Evolutionary conservation across 352 stramenopile species (phyloP).

Genomic region (Globisporangium lucens): DNA sequence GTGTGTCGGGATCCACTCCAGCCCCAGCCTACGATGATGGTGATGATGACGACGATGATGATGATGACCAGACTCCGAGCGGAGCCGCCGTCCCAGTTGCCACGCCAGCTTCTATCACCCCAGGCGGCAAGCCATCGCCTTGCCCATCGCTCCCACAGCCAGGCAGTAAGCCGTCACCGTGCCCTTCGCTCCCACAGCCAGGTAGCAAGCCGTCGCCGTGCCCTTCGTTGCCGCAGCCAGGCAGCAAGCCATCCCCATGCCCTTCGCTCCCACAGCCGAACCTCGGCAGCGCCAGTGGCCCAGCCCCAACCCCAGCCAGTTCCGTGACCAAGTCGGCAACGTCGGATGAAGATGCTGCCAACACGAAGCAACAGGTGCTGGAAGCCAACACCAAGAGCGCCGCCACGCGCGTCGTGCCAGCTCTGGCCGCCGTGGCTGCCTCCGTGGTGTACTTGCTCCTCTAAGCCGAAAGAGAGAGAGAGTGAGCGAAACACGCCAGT

Average conservation of each 20-base stretch:
- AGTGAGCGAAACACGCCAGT: neutral
- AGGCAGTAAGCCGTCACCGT: conserved; percentile 15
- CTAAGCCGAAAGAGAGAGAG: conserved; percentile 17
- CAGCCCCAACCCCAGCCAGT: conserved; percentile 14
- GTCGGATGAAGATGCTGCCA: conserved; percentile 10
- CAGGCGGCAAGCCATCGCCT: conserved; percentile 16
- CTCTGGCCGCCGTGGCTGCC: conserved; percentile 28
- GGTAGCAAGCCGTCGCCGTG: conserved; percentile 21
- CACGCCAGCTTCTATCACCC: conserved; percentile 11
- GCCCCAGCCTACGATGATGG: conserved; percentile 4
- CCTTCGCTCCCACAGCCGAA: conserved; percentile 26
- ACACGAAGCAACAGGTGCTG: conserved; percentile 22
- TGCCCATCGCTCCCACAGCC: conserved; percentile 29
- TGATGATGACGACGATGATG: conserved; percentile 16
- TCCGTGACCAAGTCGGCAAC: conserved; percentile 18
- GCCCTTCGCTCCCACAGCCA: conserved; percentile 27
- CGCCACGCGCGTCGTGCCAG: conserved; percentile 23
- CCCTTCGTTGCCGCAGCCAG: conserved; percentile 28
- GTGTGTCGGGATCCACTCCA: neutral
- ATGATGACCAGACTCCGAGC: conserved; percentile 5
- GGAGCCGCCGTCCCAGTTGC: neutral
- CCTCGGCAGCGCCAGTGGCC: conserved; percentile 9
- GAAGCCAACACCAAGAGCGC: conserved; percentile 42
- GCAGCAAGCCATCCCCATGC: neutral
- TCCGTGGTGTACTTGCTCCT: conserved; percentile 46